phyloP scores from a whole-genome alignment of 306 rosid species.

The Cucumis hystrix region DNA sequence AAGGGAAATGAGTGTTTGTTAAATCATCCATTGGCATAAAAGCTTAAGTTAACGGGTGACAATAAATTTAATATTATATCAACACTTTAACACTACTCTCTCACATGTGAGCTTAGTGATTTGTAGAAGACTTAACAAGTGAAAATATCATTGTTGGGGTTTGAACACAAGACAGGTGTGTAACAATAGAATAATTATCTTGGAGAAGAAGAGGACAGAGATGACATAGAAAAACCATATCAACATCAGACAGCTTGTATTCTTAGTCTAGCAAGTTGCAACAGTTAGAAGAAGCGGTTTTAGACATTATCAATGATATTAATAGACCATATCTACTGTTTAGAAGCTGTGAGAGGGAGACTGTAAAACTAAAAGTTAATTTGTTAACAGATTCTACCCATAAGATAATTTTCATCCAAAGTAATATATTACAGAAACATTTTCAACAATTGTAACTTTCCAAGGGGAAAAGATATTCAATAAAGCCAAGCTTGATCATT shows the following conservation, averaged over 20 bases:
- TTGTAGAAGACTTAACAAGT: no score
- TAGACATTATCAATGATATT: background rate
- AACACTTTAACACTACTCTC: no score
- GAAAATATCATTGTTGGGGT: no score
- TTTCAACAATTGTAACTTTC: background rate
- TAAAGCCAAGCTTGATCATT: background rate
- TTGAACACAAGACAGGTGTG: background rate
- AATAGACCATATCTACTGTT: background rate
- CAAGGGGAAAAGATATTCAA: background rate
- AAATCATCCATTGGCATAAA: no score
- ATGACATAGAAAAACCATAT: background rate
- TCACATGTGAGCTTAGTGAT: no score
- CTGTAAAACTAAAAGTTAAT: background rate
- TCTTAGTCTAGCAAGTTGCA: background rate
- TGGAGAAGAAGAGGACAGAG: background rate
- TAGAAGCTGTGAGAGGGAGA: background rate
- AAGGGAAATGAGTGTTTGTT: background rate
- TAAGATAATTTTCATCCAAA: background rate
- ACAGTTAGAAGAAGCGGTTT: background rate
- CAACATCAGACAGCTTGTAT: conserved; percentile 8
- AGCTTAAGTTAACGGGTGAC: no score
- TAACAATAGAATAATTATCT: background rate
- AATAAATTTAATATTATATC: no score
- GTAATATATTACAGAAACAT: background rate
- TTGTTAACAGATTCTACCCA: background rate